Evolutionary conservation across 352 stramenopile species (phyloP).

Genomic region (Globisporangium alternatum): DNA sequence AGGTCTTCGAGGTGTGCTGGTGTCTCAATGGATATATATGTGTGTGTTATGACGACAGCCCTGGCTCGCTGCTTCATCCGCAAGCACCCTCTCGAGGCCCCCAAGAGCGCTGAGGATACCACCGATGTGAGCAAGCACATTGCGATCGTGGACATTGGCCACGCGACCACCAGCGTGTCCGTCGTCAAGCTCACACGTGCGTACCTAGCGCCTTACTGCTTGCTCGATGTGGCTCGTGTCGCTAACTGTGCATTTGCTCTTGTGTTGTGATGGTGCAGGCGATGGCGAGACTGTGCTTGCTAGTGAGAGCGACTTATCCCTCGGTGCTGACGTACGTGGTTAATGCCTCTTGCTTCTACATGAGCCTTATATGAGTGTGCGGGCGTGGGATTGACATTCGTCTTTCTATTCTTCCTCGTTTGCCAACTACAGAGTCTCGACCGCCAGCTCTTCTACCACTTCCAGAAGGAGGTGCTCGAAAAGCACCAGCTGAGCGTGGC

Average conservation of each 20-base stretch:
- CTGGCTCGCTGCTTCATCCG: slow-evolving; percentile 70
- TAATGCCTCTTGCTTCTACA: background rate
- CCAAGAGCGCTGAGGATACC: slow-evolving; percentile 16
- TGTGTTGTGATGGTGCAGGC: slow-evolving; percentile 15
- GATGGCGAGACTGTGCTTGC: slow-evolving; percentile 55
- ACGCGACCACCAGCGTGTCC: slow-evolving; percentile 70
- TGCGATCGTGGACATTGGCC: slow-evolving; percentile 87
- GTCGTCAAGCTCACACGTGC: slow-evolving; percentile 65
- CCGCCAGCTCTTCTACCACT: slow-evolving; percentile 75
- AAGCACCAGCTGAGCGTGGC: slow-evolving; percentile 54
- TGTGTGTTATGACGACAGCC: background rate
- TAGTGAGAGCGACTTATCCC: slow-evolving; percentile 43
- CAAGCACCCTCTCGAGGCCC: slow-evolving; percentile 73
- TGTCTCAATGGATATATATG: background rate
- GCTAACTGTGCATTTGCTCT: background rate
- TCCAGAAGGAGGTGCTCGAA: slow-evolving; percentile 57
- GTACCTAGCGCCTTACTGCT: background rate
- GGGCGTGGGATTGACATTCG: background rate
- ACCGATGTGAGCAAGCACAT: slow-evolving; percentile 51
- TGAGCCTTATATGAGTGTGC: background rate
- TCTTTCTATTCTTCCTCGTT: background rate
- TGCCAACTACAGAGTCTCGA: slow-evolving; percentile 51
- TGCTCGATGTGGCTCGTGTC: too few species aligned
- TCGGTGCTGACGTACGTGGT: slow-evolving; percentile 54
- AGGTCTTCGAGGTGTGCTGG: background rate